These are phyloP conservation scores for Groenewaldozyma tartarivorans DNA, from an alignment of 805 yeast species.

Conservation along the genomic window DNA sequence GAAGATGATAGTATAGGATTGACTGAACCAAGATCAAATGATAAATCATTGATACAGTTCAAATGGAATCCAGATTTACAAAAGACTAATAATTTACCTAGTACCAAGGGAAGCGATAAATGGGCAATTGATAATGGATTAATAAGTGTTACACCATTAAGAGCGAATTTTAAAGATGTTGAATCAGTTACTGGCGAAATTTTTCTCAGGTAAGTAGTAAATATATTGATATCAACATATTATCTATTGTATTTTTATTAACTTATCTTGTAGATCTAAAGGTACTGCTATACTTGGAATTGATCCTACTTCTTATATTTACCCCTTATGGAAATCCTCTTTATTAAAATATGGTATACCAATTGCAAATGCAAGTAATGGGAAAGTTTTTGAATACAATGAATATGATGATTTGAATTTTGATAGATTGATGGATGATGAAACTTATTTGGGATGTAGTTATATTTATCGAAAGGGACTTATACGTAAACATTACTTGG, in stretches of 20 bases:
- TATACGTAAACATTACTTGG: constrained; percentile 80
- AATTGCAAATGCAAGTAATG: constrained; percentile 6
- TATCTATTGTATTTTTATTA: no score
- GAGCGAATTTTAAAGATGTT: constrained; percentile 59
- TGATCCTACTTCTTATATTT: constrained; percentile 12
- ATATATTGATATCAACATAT: no score
- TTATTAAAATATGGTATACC: constrained; percentile 7
- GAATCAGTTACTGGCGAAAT: constrained; percentile 14
- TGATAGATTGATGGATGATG: constrained; percentile 44
- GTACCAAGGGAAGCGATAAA: constrained; percentile 47
- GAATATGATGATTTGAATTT: constrained; percentile 85
- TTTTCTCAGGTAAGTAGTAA: no score
- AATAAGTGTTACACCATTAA: constrained; percentile 58
- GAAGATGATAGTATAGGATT: constrained; percentile 31
- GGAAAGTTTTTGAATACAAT: constrained; percentile 61
- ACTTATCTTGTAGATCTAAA: no score
- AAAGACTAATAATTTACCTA: constrained; percentile 44
- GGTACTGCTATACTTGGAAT: constrained; percentile 5
- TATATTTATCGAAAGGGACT: constrained; percentile 84
- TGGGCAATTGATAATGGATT: constrained; percentile 55
- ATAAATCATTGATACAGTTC: constrained; percentile 36
- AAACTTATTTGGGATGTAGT: constrained; percentile 58
- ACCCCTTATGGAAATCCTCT: constrained; percentile 15
- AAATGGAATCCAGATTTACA: constrained; percentile 81
- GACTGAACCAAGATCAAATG: background rate